phyloP scores from a whole-genome alignment of 305 asterid species.

The Fraxinus sp. region DNA sequence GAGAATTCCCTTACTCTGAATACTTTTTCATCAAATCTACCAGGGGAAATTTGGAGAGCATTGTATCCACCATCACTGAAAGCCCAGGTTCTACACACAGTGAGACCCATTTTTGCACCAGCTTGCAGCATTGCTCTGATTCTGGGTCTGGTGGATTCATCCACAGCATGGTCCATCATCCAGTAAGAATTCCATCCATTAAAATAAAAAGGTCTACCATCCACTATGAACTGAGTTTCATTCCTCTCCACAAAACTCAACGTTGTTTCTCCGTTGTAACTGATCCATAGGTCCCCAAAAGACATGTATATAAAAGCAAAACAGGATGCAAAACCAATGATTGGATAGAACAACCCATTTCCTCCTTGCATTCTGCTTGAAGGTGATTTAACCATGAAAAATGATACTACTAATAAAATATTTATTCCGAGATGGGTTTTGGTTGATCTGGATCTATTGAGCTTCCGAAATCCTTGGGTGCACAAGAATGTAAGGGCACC shows the following conservation, averaged over 20 bases:
- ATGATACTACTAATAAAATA: slow-evolving; percentile 15
- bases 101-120: slow-evolving; percentile 93
- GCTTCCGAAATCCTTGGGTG: slow-evolving; percentile 23
- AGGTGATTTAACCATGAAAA: slow-evolving; percentile 26
- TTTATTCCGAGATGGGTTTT: slow-evolving; percentile 27
- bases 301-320: slow-evolving; percentile 76
- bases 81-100: slow-evolving; percentile 98
- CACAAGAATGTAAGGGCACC: slow-evolving; percentile 27
- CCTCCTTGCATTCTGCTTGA: slow-evolving; percentile 53
- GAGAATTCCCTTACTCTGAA: slow-evolving; percentile 62
- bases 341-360: slow-evolving; percentile 81
- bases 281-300: slow-evolving; percentile 79
- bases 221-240: slow-evolving; percentile 84
- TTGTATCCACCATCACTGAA: slow-evolving; percentile 94
- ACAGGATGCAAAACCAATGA: slow-evolving; percentile 79
- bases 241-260: slow-evolving; percentile 87
- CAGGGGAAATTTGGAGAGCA: slow-evolving; percentile 89
- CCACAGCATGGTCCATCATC: slow-evolving; percentile 97
- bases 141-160: slow-evolving; percentile 54
- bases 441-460: slow-evolving; percentile 30
- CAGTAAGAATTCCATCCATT: slow-evolving; percentile 99
- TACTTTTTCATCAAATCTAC: slow-evolving; percentile 75
- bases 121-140: slow-evolving; percentile 65
- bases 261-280: slow-evolving; percentile 37
- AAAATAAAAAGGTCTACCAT: slow-evolving; percentile 78